phyloP scores from a whole-genome alignment of 2,329 filamentous ascomycete species.

The Clonostachys byssicola region DNA sequence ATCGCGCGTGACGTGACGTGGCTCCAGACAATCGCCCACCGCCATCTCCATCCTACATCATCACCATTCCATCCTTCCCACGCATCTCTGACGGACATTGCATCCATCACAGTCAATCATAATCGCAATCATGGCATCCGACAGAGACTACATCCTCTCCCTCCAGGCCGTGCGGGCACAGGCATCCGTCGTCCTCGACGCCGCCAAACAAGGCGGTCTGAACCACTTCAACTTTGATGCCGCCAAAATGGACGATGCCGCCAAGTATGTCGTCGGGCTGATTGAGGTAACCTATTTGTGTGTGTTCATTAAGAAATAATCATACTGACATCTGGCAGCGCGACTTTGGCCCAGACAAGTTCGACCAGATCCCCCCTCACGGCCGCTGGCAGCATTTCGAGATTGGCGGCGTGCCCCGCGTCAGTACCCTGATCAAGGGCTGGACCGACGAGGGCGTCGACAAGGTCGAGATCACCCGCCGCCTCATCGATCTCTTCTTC shows the following conservation, averaged over 20 bases:
- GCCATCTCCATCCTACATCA: background rate
- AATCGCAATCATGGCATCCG: background rate
- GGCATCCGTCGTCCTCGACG: slow-evolving; percentile 20
- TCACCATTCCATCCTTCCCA: background rate
- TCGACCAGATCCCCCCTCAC: slow-evolving; percentile 45
- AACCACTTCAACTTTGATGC: slow-evolving; percentile 35
- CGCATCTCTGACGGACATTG: no score
- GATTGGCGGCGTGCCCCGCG: slow-evolving; percentile 45
- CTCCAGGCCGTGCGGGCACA: slow-evolving; percentile 28
- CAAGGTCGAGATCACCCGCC: slow-evolving; percentile 40
- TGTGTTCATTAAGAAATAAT: no score
- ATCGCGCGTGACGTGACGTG: no score
- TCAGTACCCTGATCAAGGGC: slow-evolving; percentile 34
- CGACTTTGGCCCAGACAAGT: slow-evolving; percentile 43
- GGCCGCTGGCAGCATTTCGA: slow-evolving; percentile 62
- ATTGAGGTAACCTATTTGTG: slow-evolving; percentile 27
- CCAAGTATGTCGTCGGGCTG: slow-evolving; percentile 33
- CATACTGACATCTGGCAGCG: slow-evolving; percentile 24
- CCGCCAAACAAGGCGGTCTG: slow-evolving; percentile 29
- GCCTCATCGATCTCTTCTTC: slow-evolving; percentile 57
- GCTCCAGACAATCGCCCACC: no score
- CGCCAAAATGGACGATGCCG: slow-evolving; percentile 27
- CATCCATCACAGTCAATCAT: no score
- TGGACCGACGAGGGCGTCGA: slow-evolving; percentile 38
- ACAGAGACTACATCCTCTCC: slow-evolving; percentile 20